These are phyloP conservation scores for Leishmania lainsoni DNA, from an alignment of 208 protist species.

Conservation along the genomic window DNA sequence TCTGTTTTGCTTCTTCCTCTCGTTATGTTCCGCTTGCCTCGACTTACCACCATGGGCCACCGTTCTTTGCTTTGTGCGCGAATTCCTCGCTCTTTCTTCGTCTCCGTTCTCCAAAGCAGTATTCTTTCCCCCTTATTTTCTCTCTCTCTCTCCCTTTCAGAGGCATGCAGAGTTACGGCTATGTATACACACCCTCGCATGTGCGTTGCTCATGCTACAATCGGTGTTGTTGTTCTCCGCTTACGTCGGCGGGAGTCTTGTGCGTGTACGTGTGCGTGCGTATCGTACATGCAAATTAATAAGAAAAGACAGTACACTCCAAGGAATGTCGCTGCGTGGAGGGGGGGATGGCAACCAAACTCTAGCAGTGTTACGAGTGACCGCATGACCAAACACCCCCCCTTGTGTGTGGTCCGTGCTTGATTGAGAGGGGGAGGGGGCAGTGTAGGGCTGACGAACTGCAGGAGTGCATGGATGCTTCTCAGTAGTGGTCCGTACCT, in stretches of 20 bases:
- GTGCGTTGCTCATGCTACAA: not conserved
- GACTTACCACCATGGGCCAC: not conserved
- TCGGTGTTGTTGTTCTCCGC: not conserved
- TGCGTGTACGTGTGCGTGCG: not conserved
- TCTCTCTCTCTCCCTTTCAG: not conserved
- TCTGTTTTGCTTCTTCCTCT: not conserved
- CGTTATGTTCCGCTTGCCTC: not conserved
- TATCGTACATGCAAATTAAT: not conserved
- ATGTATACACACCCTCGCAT: not conserved
- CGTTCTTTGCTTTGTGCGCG: too few relatives aligned
- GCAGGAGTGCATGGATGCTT: not conserved
- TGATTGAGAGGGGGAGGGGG: not conserved
- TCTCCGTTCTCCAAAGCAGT: too few relatives aligned
- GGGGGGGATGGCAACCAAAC: not conserved
- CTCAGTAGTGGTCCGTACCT: not conserved
- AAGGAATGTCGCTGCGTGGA: not conserved
- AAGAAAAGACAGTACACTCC: not conserved
- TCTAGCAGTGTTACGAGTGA: not conserved
- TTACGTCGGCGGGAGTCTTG: not conserved
- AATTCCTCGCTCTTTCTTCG: too few relatives aligned
- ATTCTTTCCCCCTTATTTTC: not conserved
- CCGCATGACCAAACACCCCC: not conserved
- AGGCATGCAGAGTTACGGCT: not conserved
- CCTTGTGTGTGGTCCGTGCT: not conserved
- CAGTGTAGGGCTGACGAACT: not conserved